Evolutionary conservation across 129 eudicot species (phyloP), one percentile per base, ranked within the genome.

Genomic region (Artemisia argyi): DNA sequence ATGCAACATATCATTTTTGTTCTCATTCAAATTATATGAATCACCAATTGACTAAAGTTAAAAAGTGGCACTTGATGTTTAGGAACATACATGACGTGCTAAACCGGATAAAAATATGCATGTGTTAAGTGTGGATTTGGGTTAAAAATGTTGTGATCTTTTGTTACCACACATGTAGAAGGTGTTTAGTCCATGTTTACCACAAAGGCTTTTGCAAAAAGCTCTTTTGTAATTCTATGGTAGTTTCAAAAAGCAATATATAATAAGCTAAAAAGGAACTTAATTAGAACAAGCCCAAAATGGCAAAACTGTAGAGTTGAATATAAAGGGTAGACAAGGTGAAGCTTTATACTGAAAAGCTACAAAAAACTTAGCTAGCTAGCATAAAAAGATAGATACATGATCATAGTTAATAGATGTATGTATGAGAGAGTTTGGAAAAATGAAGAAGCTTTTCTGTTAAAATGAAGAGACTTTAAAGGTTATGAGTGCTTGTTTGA

Each of bases 311-410:
- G 42, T 61, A 61, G 77, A 17, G 39, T 16, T 71, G 66, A 61
- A 60, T 17, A 9, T 56, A 20, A 19, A 59, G 73, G 67, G 68
- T 57, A 72, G 81, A 70, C 81, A 77, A 70, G 66, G 64, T 52
- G 81, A 77, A 70, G 81, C 76, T 77, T 77, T 72, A 51, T 39
- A 3, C 81, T 77, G 81, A 65, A 77, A 70, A 56, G 51, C 76
- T 69, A 69, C 8, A 77, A 77, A 70, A 77, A 39, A 2, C 46
- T 39, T 35, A 35, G 32, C 24, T 18, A 11, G 49, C 42, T 77
- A 70, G 66, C 51, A 61, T 6, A 11, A 60, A 28, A 7, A 12
- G 30, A 48, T 5, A 66, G 55, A 56, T 7, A 46, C 46, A 11
- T 1, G 46, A 0, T 53, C 1, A 10, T 65, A 52, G 68, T 9